Conservation (phyloP, 352 stramenopile genomes). For the Phytophthora fragariae region DNA sequence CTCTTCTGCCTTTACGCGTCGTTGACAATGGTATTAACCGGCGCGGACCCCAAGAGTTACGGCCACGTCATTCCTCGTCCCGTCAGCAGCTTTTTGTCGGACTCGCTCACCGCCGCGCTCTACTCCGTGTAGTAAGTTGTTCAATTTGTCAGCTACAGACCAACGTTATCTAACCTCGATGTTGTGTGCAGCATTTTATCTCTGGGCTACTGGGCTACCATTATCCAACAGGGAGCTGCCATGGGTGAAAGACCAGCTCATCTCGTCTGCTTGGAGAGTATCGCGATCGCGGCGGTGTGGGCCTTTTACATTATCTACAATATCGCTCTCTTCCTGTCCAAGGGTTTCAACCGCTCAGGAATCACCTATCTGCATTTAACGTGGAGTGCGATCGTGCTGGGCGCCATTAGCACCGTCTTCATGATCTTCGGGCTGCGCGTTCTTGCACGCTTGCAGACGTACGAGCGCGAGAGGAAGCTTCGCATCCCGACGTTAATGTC, state of each 20-base stretch:
- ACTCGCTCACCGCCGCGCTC: constrained; percentile 50
- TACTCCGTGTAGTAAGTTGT: constrained; percentile 56
- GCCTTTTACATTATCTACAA: constrained; percentile 50
- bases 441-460: constrained; percentile 36
- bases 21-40: constrained; percentile 44
- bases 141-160: background rate
- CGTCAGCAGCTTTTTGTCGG: constrained; percentile 46
- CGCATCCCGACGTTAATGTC: constrained; percentile 34
- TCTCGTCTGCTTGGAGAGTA: constrained; percentile 39
- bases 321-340: constrained; percentile 44
- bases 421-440: constrained; percentile 48
- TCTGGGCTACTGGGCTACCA: constrained; percentile 46
- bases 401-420: constrained; percentile 49
- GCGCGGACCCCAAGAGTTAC: constrained; percentile 48
- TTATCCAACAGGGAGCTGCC: constrained; percentile 45
- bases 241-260: constrained; percentile 27
- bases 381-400: constrained; percentile 45
- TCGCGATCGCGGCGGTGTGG: constrained; percentile 43
- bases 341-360: constrained; percentile 43
- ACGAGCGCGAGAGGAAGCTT: constrained; percentile 34
- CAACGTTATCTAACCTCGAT: constrained; percentile 9
- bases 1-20: constrained; percentile 48
- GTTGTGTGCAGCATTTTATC: constrained; percentile 41
- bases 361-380: constrained; percentile 45
- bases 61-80: constrained; percentile 46